These are phyloP conservation scores for Rhipidocladum racemiflorum DNA, from an alignment of 176 grass and related monocot genomes.

Conservation along the genomic window DNA sequence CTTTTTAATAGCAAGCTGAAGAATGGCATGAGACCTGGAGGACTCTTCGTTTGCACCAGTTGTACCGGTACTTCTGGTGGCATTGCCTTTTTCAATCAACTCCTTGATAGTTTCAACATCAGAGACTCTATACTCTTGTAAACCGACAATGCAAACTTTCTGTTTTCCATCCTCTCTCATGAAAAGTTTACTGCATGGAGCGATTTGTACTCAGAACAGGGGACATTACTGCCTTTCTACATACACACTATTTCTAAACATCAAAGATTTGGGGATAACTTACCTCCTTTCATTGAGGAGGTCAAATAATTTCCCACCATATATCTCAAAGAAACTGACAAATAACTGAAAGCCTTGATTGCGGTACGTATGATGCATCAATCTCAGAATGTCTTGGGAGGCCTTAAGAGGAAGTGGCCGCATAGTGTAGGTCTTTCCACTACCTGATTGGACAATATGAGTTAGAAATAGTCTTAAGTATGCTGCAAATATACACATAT, in stretches of 20 bases:
- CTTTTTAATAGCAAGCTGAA: constrained; percentile 97
- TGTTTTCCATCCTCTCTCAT: constrained; percentile 99
- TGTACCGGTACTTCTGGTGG: constrained; percentile 89
- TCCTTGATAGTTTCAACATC: constrained; percentile 90
- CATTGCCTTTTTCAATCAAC: constrained; percentile 90
- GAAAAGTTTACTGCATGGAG: constrained; percentile 76
- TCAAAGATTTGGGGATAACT: constrained; percentile 11
- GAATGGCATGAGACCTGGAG: constrained; percentile 96
- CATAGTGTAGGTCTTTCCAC: constrained; percentile 99
- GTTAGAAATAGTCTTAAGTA: constrained; percentile 19
- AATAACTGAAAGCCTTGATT: constrained; percentile 95
- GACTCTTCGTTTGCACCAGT: constrained; percentile 98
- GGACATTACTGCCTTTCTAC: not conserved
- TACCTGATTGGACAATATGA: constrained; percentile 54
- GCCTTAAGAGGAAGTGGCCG: constrained; percentile 91
- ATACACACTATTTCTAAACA: not conserved
- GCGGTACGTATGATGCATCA: constrained; percentile 85
- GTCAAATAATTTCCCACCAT: constrained; percentile 96
- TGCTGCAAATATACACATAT: constrained; percentile 3
- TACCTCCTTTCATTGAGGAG: constrained; percentile 95
- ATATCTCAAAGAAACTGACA: constrained; percentile 99
- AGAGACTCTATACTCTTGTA: constrained; percentile 87
- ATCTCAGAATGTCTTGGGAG: constrained; percentile 92
- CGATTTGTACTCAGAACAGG: constrained; percentile 16
- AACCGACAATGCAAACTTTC: constrained; percentile 96